These are phyloP conservation scores for Penicillium antarcticum DNA, from an alignment of 495 filamentous ascomycete species.

Conservation along the genomic window DNA sequence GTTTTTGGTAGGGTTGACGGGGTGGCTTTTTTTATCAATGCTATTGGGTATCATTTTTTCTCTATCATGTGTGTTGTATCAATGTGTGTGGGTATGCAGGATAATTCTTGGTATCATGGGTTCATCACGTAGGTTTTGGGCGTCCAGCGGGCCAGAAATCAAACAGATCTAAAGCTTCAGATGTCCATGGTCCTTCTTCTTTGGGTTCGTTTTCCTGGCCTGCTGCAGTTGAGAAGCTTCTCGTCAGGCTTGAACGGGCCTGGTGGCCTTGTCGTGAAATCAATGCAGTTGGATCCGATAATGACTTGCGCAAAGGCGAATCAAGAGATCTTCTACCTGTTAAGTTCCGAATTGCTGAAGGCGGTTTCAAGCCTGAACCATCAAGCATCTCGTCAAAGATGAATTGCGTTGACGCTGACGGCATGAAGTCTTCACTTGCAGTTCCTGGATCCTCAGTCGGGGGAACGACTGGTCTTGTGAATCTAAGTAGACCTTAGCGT, in stretches of 20 bases:
- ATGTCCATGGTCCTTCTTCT: conserved; percentile 52
- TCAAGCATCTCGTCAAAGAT: conserved; percentile 31
- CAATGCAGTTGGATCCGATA: conserved; percentile 34
- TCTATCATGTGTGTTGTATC: neutral
- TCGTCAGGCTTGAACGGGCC: conserved; percentile 8
- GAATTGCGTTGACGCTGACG: conserved; percentile 30
- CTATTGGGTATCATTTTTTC: conserved; percentile 18
- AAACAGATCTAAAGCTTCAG: conserved; percentile 58
- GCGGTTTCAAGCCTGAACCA: conserved; percentile 1
- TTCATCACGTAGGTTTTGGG: conserved; percentile 26
- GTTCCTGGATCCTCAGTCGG: neutral
- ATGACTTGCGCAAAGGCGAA: conserved; percentile 33
- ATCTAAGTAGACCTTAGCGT: conserved; percentile 18
- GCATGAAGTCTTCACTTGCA: conserved; percentile 21
- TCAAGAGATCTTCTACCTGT: conserved; percentile 11
- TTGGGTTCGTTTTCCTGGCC: conserved; percentile 6
- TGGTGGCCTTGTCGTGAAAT: conserved; percentile 11
- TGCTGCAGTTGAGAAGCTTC: conserved; percentile 16
- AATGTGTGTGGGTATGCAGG: neutral
- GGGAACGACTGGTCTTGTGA: neutral
- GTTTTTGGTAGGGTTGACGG: neutral
- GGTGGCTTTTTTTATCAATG: conserved; percentile 2
- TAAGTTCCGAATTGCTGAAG: conserved; percentile 1
- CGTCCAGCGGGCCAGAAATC: conserved; percentile 49
- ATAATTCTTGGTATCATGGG: neutral